Evolutionary conservation across 2,329 filamentous ascomycete species (phyloP), one percentile per base, ranked within the genome.

Genomic region (Sporothrix mexicana): DNA sequence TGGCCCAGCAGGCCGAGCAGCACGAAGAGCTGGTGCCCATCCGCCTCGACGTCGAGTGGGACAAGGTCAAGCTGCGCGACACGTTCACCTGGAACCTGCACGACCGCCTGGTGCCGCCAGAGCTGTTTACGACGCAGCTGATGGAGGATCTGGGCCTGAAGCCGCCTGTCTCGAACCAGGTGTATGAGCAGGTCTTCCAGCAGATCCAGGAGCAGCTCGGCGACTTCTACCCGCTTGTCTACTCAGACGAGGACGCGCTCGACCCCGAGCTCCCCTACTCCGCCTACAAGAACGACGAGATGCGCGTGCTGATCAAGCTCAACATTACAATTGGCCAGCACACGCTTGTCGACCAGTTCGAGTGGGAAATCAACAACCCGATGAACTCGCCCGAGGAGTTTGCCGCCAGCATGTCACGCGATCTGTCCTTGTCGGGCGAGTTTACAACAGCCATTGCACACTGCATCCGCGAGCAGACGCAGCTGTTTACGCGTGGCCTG

Each of bases 11-110:
- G 83, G 94, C 93, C 30, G 95, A 98, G 77, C 92, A 95, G 79
- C 87, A 93, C 70, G 96, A 99, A 80, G 94, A 98, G 79, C 85
- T 99, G 71, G 93, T 98, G 0, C 96, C 96, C 2, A 88, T 99
- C 76, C 90, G 96, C 66, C 84, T 99, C 71, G 96, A 99, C 78
- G 93, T 98, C 68, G 96, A 99, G 79, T 93, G 93, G 88, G 95
- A 98, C 77, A 97, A 97, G 84, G 89, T 98, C 77, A 96, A 96
- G 82, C 86, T 99, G 74, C 92, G 96, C 80, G 96, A 99, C 81
- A 98, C 96, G 0, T 98, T 99, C 77, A 98, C 96, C 2, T 99
- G 95, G 95, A 99, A 99, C 81, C 86, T 98, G 49, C 93, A 98
- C 83, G 96, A 99, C 80, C 91, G 95, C 73, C 87, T 96, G 13